phyloP scores from a whole-genome alignment of 2,329 filamentous ascomycete species.

The Cordyceps cateniannulata region DNA sequence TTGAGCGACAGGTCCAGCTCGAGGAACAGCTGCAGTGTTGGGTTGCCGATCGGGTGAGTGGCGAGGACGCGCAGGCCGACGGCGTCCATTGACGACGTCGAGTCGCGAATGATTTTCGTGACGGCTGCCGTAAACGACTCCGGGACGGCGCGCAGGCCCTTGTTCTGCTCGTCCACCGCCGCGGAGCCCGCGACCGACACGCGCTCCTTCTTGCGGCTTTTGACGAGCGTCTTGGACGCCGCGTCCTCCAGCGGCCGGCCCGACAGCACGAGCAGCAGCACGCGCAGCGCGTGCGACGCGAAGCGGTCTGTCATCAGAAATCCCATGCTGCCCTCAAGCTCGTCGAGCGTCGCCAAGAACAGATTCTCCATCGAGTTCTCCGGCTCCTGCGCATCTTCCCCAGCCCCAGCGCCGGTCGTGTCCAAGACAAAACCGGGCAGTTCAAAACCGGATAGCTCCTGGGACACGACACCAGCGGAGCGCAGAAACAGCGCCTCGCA shows the following conservation, averaged over 20 bases:
- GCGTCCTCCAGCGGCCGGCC: conserved; percentile 70
- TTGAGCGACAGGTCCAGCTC: conserved; percentile 77
- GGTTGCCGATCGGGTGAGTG: conserved; percentile 85
- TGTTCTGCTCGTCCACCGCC: conserved; percentile 40
- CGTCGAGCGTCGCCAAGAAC: conserved; percentile 76
- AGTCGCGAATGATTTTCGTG: conserved; percentile 75
- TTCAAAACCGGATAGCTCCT: conserved; percentile 63
- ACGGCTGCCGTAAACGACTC: conserved; percentile 70
- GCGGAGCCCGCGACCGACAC: conserved; percentile 54
- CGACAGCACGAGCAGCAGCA: conserved; percentile 78
- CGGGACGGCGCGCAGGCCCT: conserved; percentile 57
- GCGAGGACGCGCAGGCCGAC: conserved; percentile 78
- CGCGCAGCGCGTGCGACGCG: conserved; percentile 83
- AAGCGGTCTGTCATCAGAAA: conserved; percentile 82
- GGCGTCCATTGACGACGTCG: conserved; percentile 67
- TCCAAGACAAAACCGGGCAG: conserved; percentile 44
- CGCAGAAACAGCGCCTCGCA: conserved; percentile 88
- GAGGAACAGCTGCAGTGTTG: conserved; percentile 82
- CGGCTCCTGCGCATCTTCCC: conserved; percentile 38
- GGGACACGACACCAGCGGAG: conserved; percentile 69
- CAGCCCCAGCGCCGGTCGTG: conserved; percentile 35
- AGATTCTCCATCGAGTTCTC: conserved; percentile 71
- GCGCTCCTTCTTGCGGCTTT: conserved; percentile 89
- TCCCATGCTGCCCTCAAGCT: conserved; percentile 78
- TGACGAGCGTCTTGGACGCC: conserved; percentile 65